These are phyloP conservation scores for Immersiporthe knoxdaviesiana DNA, from an alignment of 2,329 filamentous ascomycete species.

Conservation along the genomic window DNA sequence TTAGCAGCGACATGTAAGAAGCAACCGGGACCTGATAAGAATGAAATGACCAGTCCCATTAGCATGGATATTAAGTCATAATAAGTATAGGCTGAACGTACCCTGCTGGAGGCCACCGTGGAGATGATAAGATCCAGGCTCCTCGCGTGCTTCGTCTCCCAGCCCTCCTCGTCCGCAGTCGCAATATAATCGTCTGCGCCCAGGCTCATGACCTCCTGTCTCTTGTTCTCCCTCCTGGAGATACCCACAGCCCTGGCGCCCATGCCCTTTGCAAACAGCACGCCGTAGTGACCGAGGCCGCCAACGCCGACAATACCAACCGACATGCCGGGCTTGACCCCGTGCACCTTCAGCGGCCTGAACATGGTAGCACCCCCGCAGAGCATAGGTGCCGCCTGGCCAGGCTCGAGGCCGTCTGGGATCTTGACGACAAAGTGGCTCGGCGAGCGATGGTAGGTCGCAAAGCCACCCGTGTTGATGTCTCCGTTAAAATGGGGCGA, in stretches of 20 bases:
- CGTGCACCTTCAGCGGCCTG: slow-evolving; percentile 58
- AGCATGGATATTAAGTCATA: no score
- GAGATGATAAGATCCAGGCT: slow-evolving; percentile 61
- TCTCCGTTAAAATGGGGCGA: slow-evolving; percentile 52
- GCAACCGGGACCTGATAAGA: slow-evolving; percentile 48
- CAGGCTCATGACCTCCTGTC: slow-evolving; percentile 56
- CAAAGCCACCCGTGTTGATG: slow-evolving; percentile 61
- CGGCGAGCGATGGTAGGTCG: slow-evolving; percentile 39
- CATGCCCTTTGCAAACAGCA: slow-evolving; percentile 69
- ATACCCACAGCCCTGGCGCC: slow-evolving; percentile 63
- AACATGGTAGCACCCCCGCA: slow-evolving; percentile 71
- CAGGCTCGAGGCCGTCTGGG: slow-evolving; percentile 44
- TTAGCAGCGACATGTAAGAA: slow-evolving; percentile 63
- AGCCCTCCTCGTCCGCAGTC: slow-evolving; percentile 52
- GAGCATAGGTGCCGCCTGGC: slow-evolving; percentile 63
- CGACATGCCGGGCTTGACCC: slow-evolving; percentile 65
- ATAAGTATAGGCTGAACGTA: slow-evolving; percentile 44
- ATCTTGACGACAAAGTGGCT: slow-evolving; percentile 51
- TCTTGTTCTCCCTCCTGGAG: slow-evolving; percentile 55
- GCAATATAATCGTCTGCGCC: slow-evolving; percentile 55
- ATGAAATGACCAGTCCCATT: no score
- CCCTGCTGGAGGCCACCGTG: slow-evolving; percentile 53
- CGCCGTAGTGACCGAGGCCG: slow-evolving; percentile 68
- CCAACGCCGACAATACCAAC: slow-evolving; percentile 71
- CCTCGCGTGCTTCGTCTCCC: slow-evolving; percentile 53